Base-by-base conservation (phyloP, 768 basidiomycete species). In the Trametes cingulata region DNA sequence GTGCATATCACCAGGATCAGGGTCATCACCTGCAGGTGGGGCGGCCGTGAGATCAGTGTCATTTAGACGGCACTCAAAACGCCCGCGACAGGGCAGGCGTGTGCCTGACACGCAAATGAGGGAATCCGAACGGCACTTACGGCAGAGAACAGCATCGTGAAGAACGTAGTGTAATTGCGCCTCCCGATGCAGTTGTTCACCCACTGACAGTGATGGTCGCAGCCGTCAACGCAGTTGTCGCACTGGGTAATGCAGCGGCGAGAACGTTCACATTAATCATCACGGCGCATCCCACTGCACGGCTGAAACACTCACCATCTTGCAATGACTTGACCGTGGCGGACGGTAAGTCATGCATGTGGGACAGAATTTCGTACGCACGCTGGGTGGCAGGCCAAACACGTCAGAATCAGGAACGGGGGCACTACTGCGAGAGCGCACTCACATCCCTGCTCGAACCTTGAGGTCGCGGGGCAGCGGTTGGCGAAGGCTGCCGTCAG, bases 151-250 rank as follows among this genome's bases (percentile, higher is more conserved):
- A 99, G 79, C 65, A 95, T 85, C 0, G 83, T 85, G 62, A 96
- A 87, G 75, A 99, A 99, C n/a, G 87, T 82, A 17, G 93, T 90
- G 72, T 99, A 98, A 72, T 98, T 98, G 45, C 95, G 87, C 40
- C 93, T 84, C 7, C 97, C 97, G 40, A 99, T 83, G 71, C 97
- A 98, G 71, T 94, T 97, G 72, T 98, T 97, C 19, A 99, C 85
- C 90, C 88, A 91, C 69, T 88, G 87, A 63, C 88, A 91, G 69
- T 93, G 93, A 69, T 95, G 91, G 72, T 96, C 95, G 65, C 95
- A 98, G 10, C 88, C 88, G 65, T 98, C 95, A 15, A 98, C 93
- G 69, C 96, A 99, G 70, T 98, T 98, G 67, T 97, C 93, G 71
- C 96, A 99, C 90, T 95, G 65, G 2, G 39, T 33, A 52, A 60